Conservation (phyloP, 129 eudicot species). For the Apium graveolens region DNA sequence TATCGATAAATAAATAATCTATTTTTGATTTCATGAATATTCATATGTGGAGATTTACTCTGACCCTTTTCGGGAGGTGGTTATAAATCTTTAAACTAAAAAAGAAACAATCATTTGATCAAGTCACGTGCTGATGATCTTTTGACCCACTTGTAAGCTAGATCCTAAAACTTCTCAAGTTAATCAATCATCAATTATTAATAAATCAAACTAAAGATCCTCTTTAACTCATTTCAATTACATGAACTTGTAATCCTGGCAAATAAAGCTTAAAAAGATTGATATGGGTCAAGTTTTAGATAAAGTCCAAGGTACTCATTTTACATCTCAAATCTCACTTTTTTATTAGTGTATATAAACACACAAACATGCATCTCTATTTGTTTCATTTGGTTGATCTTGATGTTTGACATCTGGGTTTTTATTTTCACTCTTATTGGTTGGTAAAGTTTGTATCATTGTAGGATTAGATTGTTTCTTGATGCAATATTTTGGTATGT, state of each 20-base stretch:
- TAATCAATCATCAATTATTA: slow-evolving; percentile 1
- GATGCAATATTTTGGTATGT: not conserved
- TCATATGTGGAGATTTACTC: too few species aligned
- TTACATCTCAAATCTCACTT: not conserved
- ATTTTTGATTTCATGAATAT: too few species aligned
- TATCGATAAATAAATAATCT: too few species aligned
- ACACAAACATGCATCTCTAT: not conserved
- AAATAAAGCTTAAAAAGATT: not conserved
- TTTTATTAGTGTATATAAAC: not conserved
- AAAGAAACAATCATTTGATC: not conserved
- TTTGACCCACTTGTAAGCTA: not conserved
- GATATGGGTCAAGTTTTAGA: slow-evolving; percentile 55
- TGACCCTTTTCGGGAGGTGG: too few species aligned
- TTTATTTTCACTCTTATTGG: not conserved
- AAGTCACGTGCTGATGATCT: not conserved
- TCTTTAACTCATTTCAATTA: not conserved
- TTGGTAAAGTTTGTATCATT: not conserved
- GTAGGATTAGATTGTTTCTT: not conserved
- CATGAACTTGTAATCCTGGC: not conserved
- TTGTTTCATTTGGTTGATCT: not conserved
- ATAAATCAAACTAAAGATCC: not conserved
- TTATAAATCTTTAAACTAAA: too few species aligned
- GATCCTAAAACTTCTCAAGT: slow-evolving; percentile 1
- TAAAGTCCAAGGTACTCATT: slow-evolving; percentile 32
- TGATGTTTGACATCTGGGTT: not conserved